Evolutionary conservation across 345 rosid genomes (phyloP).

Genomic region (Citrus mangshanensis): DNA sequence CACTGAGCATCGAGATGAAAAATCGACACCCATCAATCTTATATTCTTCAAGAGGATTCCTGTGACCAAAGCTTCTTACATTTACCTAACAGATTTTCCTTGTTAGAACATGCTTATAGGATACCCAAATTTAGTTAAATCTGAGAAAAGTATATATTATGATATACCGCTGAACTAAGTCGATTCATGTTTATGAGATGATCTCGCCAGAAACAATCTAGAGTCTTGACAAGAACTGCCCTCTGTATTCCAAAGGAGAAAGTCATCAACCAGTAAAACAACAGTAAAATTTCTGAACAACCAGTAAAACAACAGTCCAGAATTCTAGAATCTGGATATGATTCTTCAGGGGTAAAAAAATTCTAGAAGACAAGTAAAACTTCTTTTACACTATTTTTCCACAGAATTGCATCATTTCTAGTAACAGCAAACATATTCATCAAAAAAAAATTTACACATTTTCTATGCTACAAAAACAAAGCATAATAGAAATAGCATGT

Average conservation of each 20-base stretch:
- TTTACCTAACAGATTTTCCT: slow-evolving; percentile 54
- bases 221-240: slow-evolving; percentile 82
- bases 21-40: slow-evolving; percentile 93
- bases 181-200: slow-evolving; percentile 94
- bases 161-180: slow-evolving; percentile 84
- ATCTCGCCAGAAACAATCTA: slow-evolving; percentile 92
- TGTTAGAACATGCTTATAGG: slow-evolving; percentile 17
- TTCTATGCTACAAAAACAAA: neutral
- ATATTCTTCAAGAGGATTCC: slow-evolving; percentile 98
- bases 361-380: neutral
- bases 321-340: neutral
- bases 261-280: neutral
- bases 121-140: neutral
- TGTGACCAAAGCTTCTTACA: slow-evolving; percentile 91
- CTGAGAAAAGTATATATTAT: neutral
- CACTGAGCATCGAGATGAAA: slow-evolving; percentile 95
- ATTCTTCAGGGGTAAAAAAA: neutral
- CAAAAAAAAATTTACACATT: neutral
- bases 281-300: neutral
- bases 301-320: neutral
- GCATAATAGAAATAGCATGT: neutral
- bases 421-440: neutral
- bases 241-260: slow-evolving; percentile 39
- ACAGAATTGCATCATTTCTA: neutral
- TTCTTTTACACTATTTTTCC: neutral